These are phyloP conservation scores for Sporothrix brunneoviolacea DNA, from an alignment of 2,329 filamentous ascomycete genomes.

Conservation along the genomic window DNA sequence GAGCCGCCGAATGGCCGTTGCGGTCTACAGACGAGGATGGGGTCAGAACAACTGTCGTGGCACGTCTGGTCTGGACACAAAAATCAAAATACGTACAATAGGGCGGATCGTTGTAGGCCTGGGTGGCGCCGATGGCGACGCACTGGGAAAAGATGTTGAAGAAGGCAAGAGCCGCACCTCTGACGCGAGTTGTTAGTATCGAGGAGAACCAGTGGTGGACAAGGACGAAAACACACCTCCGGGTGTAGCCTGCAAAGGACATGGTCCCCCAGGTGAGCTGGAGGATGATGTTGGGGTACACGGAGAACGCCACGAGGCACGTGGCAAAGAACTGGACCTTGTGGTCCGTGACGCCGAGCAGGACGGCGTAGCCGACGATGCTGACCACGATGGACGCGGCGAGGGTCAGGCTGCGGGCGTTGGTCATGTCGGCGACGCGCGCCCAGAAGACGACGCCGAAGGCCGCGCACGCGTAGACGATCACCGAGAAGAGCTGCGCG, in stretches of 20 bases:
- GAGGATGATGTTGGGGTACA: neutral
- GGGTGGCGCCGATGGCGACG: conserved; percentile 1
- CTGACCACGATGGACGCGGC: conserved; percentile 21
- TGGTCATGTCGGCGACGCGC: conserved; percentile 21
- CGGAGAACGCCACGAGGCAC: conserved; percentile 1
- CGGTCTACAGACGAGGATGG: too few relatives aligned
- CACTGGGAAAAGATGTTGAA: conserved; percentile 1
- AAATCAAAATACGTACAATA: too few relatives aligned
- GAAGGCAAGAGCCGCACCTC: neutral
- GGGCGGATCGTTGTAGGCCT: neutral
- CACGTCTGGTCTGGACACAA: too few relatives aligned
- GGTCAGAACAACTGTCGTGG: too few relatives aligned
- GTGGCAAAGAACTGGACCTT: conserved; percentile 3
- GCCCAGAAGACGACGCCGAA: conserved; percentile 23
- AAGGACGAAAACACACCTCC: too few relatives aligned
- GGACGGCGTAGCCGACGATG: conserved; percentile 25
- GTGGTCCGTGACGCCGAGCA: conserved; percentile 21
- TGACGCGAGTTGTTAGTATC: too few relatives aligned
- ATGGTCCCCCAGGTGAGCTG: neutral
- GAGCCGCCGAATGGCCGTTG: neutral
- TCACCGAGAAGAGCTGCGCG: conserved; percentile 29
- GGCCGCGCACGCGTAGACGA: conserved; percentile 24
- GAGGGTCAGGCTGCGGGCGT: conserved; percentile 21
- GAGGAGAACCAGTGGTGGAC: too few relatives aligned
- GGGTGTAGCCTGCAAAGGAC: conserved; percentile 3